Evolutionary conservation across 2,329 filamentous ascomycete species (phyloP).

Genomic region (Alternaria gansuensis): DNA sequence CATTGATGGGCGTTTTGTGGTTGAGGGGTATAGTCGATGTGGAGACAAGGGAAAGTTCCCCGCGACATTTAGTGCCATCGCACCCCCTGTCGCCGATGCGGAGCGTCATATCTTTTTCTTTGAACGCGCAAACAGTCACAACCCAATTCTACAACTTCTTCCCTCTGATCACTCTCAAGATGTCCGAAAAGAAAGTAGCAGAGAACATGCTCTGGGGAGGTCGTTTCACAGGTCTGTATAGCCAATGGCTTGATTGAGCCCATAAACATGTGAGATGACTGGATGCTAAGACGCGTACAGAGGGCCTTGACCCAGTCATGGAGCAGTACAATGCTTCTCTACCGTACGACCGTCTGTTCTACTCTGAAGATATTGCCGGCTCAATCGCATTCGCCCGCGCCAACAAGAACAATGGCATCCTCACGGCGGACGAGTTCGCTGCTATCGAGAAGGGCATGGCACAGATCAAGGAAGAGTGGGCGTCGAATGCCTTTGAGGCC

Average conservation of each 20-base stretch:
- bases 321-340: constrained; percentile 83
- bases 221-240: constrained; percentile 35
- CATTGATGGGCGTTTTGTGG: not conserved
- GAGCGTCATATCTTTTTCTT: constrained; percentile 39
- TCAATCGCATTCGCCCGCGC: constrained; percentile 83
- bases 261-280: constrained; percentile 1
- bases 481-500: constrained; percentile 57
- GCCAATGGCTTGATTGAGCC: constrained; percentile 1
- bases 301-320: constrained; percentile 87
- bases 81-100: constrained; percentile 39
- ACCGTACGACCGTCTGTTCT: constrained; percentile 79
- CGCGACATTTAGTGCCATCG: constrained; percentile 17
- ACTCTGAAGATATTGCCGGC: constrained; percentile 81
- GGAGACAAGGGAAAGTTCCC: constrained; percentile 12
- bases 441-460: constrained; percentile 77
- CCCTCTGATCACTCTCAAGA: constrained; percentile 22
- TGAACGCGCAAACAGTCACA: constrained; percentile 37
- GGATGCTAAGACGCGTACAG: constrained; percentile 54
- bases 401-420: constrained; percentile 77
- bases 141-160: constrained; percentile 6
- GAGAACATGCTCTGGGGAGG: constrained; percentile 54
- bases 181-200: constrained; percentile 50
- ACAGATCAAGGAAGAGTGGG: constrained; percentile 63
- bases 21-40: constrained; percentile 2
- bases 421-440: constrained; percentile 75